Base-by-base conservation (phyloP, 805 yeast species). In the Scheffersomyces coipomensis region DNA sequence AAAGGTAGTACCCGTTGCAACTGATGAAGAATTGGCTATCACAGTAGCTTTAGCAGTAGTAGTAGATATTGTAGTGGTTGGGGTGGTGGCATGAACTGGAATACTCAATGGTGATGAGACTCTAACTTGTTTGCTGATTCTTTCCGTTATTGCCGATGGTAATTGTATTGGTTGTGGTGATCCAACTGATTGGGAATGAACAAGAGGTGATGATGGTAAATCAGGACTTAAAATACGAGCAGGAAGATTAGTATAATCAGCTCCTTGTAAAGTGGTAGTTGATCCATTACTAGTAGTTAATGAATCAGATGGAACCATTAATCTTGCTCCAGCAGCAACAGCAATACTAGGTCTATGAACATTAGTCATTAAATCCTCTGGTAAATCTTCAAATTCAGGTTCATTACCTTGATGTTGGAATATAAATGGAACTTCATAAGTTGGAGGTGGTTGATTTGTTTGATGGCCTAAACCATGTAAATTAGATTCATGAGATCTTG, bases 401-500 rank as follows among this genome's bases (percentile, higher is more conserved):
- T 56, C 35, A 33, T 52, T 37, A 21, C 47, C 32, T 27, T 27
- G 30, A 27, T 54, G 57, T 18, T 64, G 66, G 40, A 56, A 57
- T 8, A 65, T 47, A 12, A 63, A 46, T 1, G 74, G 72, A 2
- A 53, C 51, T 13, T 55, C 54, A 41, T 51, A 51, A 16, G 44
- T 44, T 15, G 45, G 47, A 37, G 41, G 40, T 21, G 48, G 45
- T 21, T 46, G 45, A 21, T 40, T 33, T 26, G 41, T n/a, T n/a
- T n/a, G 44, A 12, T 40, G 34, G 16, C 48, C 51, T 43, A 60
- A 47, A 33, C 48, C 51, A 2, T 63, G 71, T 32, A 64, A 52
- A 43, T 66, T 65, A n/a, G 73, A 64, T 33, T 68, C 73, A 47
- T 69, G 71, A 5, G 71, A 64, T 44, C 59, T 62, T 6, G 74